Percentiles rank a stretch among this genome's conserved stretches.
Conservation (phyloP, 441 rosid species). For the Euphorbia schlechtendalii region DNA sequence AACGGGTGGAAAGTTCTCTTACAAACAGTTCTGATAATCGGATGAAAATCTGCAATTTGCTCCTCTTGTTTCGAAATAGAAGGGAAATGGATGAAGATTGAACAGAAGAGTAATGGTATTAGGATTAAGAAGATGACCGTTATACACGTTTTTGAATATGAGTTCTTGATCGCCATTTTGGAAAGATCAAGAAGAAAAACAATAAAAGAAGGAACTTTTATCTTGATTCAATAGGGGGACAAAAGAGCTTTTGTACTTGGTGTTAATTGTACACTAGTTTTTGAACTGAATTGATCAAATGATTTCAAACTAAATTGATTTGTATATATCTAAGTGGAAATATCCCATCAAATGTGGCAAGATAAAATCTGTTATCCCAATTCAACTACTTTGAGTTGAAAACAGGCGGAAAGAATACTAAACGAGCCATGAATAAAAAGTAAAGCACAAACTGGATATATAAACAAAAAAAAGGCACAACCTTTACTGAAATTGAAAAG, state of each 20-base stretch:
- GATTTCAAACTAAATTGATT: no score
- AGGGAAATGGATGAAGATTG: conserved; percentile 1
- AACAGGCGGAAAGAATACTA: no score
- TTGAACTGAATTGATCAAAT: no score
- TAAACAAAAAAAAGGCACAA: conserved; percentile 19
- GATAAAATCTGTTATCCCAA: no score
- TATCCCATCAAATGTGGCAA: no score
- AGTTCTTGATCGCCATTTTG: conserved; percentile 6
- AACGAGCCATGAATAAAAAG: background rate
- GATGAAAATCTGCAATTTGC: background rate
- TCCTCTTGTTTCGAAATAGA: background rate
- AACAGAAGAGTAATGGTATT: background rate
- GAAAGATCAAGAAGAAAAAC: background rate
- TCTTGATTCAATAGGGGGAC: background rate
- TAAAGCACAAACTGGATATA: background rate
- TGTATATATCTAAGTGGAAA: no score
- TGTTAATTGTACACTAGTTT: no score
- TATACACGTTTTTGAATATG: background rate
- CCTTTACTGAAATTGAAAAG: conserved; percentile 26
- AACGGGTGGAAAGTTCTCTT: conserved; percentile 8
- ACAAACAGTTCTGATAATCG: conserved; percentile 3
- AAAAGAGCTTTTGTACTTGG: no score
- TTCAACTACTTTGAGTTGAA: no score
- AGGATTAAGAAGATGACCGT: conserved; percentile 7
- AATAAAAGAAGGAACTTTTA: background rate